Evolutionary conservation across 1,139 yeast genomes (phyloP), one percentile per base, ranked within the genome.

Genomic region (Casaregolazyma lundiana): DNA sequence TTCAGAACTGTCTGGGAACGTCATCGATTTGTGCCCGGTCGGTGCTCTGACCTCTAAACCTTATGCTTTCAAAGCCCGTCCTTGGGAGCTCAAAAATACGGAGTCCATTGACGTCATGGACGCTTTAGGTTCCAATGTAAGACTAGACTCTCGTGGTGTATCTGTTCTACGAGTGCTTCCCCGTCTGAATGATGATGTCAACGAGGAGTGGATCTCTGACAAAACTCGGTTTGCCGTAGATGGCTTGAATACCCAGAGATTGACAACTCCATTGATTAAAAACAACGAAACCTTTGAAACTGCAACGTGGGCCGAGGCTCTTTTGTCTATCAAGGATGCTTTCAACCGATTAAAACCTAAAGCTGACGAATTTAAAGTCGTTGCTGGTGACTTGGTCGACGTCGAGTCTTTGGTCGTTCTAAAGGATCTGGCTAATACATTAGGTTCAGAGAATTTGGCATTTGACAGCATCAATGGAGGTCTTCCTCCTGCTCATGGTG

Each of bases 21-120:
- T 87, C 57, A 79, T 87, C 58, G 96, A 87, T 65, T 75, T 87
- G 60, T 87, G 96, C 71, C 96, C 96, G 32, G 96, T 87, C 53
- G 96, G 96, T 60, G 96, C 96, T 2, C 78, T 87, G 61, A 86
- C 95, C 41, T 81, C 89, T 26, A 87, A 87, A 68, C 96, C 96
- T 37, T 86, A 87, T 62, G 90, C 95, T 19, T 87, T 87, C 75
- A 82, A 80, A 65, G 95, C 95, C 16, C 80, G 96, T 68, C 95
- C 96, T 38, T 87, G 96, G 96, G 96, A 87, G 69, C 77, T 87
- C 65, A 87, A 86, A 73, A 81, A 87, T 74, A 85, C 95, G 45
- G 96, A 87, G 68, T 77, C 92, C 46, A 79, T 87, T 60, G 96
- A 87, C 68, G 95, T 87, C 22, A 70, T 81, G 72, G 96, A 87